Percentiles rank a stretch among this genome's conserved stretches.
phyloP scores from a whole-genome alignment of 192 early-diverging fungal genomes.

The Irineochytrium annulatum region DNA sequence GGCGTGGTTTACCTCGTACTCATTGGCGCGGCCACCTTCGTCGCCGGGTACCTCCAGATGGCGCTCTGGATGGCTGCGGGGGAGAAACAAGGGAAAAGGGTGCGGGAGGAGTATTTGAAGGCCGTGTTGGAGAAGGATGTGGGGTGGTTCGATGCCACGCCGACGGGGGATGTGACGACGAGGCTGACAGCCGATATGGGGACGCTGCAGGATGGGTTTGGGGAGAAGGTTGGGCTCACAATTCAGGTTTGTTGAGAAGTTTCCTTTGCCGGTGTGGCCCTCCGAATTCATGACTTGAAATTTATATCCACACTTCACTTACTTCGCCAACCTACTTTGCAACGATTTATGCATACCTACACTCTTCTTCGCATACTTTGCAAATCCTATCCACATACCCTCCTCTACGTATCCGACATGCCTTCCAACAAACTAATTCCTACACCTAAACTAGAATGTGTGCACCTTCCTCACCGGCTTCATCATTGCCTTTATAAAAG shows the following conservation, averaged over 20 bases:
- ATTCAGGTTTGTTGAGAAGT: conserved; percentile 27
- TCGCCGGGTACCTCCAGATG: conserved; percentile 33
- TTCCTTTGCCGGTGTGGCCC: too few species aligned
- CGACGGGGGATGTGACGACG: conserved; percentile 46
- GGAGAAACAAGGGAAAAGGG: conserved; percentile 36
- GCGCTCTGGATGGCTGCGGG: conserved; percentile 29
- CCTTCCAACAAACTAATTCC: too few species aligned
- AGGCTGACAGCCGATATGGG: conserved; percentile 42
- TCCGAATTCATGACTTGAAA: too few species aligned
- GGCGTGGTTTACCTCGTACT: conserved; percentile 24
- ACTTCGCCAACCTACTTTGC: not conserved
- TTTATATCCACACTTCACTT: not conserved
- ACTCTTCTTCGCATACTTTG: too few species aligned
- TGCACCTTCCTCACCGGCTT: conserved; percentile 43
- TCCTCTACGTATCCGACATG: too few species aligned
- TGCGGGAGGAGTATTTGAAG: conserved; percentile 28
- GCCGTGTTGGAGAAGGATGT: conserved; percentile 28
- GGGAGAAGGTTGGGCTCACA: conserved; percentile 46
- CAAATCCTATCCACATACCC: too few species aligned
- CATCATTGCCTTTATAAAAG: conserved; percentile 48
- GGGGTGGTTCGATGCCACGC: conserved; percentile 34
- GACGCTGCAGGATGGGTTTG: conserved; percentile 49
- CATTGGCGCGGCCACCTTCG: conserved; percentile 23
- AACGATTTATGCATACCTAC: not conserved
- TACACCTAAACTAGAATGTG: too few species aligned